A percentile compares a stretch with the other conserved stretches of the same genome.
Evolutionary conservation across 345 rosid species (phyloP).

Genomic region (Brassica rapa): DNA sequence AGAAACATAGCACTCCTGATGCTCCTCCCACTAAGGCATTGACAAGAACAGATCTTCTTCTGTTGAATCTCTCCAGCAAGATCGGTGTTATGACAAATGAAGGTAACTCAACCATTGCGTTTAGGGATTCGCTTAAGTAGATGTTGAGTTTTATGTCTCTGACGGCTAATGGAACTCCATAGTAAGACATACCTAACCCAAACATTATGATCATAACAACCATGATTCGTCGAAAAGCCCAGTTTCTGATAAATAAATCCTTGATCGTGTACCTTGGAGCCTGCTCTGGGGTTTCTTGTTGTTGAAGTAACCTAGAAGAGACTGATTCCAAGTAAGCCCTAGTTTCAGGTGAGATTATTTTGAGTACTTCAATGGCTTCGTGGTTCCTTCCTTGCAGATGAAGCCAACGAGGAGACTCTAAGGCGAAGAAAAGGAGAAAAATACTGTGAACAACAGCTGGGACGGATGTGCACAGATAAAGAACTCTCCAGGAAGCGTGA

Average conservation of each 20-base stretch:
- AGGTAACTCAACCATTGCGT: background rate
- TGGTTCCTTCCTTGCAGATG: background rate
- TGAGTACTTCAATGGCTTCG: background rate
- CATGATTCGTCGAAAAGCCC: background rate
- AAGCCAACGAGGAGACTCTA: background rate
- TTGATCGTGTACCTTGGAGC: background rate
- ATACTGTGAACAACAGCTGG: background rate
- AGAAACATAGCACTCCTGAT: background rate
- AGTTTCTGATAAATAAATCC: background rate
- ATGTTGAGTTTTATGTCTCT: background rate
- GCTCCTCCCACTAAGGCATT: background rate
- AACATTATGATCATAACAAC: background rate
- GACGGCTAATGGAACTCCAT: background rate
- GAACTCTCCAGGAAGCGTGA: background rate
- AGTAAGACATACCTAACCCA: background rate
- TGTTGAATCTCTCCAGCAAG: background rate
- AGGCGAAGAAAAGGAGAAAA: background rate
- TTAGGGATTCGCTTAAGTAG: background rate
- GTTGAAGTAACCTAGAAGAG: background rate
- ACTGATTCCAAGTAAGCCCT: background rate
- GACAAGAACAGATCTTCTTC: background rate
- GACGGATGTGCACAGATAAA: background rate
- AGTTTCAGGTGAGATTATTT: background rate
- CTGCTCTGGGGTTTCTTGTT: background rate
- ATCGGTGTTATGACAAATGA: background rate